phyloP scores from a whole-genome alignment of 2,329 filamentous ascomycete species.

The Epichloe scottii region DNA sequence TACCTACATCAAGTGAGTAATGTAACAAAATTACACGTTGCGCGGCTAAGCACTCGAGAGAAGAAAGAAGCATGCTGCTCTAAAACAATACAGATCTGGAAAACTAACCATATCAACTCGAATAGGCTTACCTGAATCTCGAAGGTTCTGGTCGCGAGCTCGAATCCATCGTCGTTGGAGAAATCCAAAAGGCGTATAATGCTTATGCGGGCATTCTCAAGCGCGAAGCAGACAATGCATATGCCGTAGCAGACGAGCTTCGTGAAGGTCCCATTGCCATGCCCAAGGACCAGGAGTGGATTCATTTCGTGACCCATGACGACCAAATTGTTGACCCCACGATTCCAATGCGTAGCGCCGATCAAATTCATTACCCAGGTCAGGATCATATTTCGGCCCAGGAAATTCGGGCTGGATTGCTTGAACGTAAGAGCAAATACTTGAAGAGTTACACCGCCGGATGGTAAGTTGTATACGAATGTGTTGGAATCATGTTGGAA shows the following conservation, averaged over 20 bases:
- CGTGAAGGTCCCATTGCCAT: constrained; percentile 79
- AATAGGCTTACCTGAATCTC: constrained; percentile 80
- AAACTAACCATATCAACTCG: neutral
- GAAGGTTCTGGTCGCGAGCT: constrained; percentile 90
- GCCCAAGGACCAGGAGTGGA: constrained; percentile 90
- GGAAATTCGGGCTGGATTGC: constrained; percentile 78
- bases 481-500: neutral
- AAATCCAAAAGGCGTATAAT: constrained; percentile 97
- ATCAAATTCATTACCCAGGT: constrained; percentile 84
- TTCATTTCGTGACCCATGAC: constrained; percentile 64
- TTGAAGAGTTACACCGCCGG: constrained; percentile 93
- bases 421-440: constrained; percentile 98
- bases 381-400: constrained; percentile 70
- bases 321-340: constrained; percentile 80
- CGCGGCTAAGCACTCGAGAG: too few relatives aligned
- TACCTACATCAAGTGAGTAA: constrained; percentile 73
- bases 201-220: constrained; percentile 85
- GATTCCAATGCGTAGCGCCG: constrained; percentile 61
- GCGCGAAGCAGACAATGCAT: constrained; percentile 75
- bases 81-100: neutral
- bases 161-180: constrained; percentile 89
- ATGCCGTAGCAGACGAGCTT: constrained; percentile 66
- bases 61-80: neutral
- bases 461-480: constrained; percentile 47
- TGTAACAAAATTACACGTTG: neutral